Conservation (phyloP, 2,329 filamentous ascomycete genomes). For the Penicillium sp. region DNA sequence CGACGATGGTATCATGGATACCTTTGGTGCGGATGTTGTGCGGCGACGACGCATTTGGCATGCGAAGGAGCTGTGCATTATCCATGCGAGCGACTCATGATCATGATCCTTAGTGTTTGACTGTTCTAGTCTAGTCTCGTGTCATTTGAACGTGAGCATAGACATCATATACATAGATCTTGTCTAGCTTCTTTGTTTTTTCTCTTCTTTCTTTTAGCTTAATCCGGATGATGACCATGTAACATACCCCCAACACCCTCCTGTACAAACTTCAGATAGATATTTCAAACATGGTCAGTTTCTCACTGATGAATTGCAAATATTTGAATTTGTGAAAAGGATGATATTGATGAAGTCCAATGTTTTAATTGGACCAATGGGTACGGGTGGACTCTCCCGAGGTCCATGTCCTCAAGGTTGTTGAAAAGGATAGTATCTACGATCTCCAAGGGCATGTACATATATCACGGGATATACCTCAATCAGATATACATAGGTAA, state of each 20-base stretch:
- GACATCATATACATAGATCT: not conserved
- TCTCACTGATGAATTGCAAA: too few species aligned
- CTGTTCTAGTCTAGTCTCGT: not conserved
- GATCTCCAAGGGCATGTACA: not conserved
- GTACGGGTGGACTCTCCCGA: not conserved
- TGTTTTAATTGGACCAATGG: not conserved
- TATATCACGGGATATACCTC: too few species aligned
- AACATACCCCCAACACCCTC: constrained; percentile 49
- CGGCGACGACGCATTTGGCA: constrained; percentile 47
- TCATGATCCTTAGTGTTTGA: not conserved
- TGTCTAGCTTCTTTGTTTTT: not conserved
- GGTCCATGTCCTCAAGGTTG: not conserved
- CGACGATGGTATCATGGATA: constrained; percentile 38
- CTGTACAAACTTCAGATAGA: constrained; percentile 2
- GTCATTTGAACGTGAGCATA: not conserved
- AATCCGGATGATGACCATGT: constrained; percentile 10
- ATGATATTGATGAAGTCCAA: not conserved
- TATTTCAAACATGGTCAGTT: not conserved
- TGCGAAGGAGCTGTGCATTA: constrained; percentile 46
- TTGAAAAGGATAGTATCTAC: not conserved
- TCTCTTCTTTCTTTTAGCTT: not conserved
- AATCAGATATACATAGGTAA: not conserved
- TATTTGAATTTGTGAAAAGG: not conserved
- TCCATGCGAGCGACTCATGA: constrained; percentile 35
- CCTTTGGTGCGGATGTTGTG: constrained; percentile 41